Conservation (phyloP, 768 basidiomycete species). For the Amanita thiersii region DNA sequence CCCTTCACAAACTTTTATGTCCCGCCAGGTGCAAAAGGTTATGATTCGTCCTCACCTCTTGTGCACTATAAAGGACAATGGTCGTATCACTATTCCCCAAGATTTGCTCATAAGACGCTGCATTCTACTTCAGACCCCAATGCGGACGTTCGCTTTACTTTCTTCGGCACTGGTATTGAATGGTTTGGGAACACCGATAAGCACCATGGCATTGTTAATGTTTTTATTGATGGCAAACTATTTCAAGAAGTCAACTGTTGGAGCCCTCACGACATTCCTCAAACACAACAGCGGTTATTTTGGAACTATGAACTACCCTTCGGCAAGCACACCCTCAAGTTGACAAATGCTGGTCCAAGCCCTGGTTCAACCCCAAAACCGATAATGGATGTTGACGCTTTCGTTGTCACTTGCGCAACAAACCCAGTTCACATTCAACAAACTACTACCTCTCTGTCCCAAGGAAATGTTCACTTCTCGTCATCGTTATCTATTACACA, state of each 20-base stretch:
- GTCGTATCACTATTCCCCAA: conserved; percentile 42
- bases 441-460: background rate
- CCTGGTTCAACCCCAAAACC: conserved; percentile 24
- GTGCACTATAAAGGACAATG: conserved; percentile 56
- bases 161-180: conserved; percentile 70
- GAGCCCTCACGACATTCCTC: conserved; percentile 19
- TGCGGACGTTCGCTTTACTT: conserved; percentile 48
- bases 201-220: conserved; percentile 44
- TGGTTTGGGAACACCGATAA: conserved; percentile 62
- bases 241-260: conserved; percentile 39
- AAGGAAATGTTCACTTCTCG: background rate
- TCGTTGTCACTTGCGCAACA: conserved; percentile 50
- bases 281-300: conserved; percentile 57
- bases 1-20: conserved; percentile 66
- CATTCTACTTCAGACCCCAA: conserved; percentile 39
- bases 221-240: conserved; percentile 50
- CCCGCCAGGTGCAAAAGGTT: conserved; percentile 62
- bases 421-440: conserved; percentile 3
- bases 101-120: conserved; percentile 42
- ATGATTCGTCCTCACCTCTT: conserved; percentile 63
- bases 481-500: background rate
- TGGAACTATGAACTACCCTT: conserved; percentile 45
- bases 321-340: conserved; percentile 53
- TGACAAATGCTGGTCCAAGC: conserved; percentile 45
- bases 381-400: conserved; percentile 51